These are phyloP conservation scores for Cryptosporidium sp. DNA, from an alignment of 169 alveolate species.

Conservation along the genomic window DNA sequence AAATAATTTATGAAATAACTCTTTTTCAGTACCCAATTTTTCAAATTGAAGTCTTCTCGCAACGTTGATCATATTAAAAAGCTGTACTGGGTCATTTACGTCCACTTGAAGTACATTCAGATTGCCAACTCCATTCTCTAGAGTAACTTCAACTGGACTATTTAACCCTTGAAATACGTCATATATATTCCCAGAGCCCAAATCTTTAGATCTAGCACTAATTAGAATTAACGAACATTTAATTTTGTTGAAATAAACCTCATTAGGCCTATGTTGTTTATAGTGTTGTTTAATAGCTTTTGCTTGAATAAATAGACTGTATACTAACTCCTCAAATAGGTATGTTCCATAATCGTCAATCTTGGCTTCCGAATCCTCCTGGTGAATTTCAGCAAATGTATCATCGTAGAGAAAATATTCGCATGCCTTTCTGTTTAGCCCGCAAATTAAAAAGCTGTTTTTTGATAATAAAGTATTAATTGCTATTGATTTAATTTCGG, in stretches of 20 bases:
- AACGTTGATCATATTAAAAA: constrained; percentile 37
- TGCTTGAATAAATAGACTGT: constrained; percentile 12
- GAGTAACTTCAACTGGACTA: neutral
- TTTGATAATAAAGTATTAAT: neutral
- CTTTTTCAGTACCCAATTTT: neutral
- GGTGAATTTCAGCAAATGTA: neutral
- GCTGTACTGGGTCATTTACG: constrained; percentile 31
- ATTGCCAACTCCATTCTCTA: neutral
- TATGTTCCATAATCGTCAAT: neutral
- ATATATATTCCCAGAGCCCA: constrained; percentile 12
- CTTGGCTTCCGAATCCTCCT: neutral
- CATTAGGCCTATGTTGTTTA: neutral
- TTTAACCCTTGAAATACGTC: constrained; percentile 61
- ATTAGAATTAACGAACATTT: constrained; percentile 42
- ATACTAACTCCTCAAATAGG: constrained; percentile 17
- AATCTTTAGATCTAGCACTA: neutral
- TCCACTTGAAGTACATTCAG: constrained; percentile 56
- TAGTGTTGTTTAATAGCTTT: neutral
- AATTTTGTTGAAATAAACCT: constrained; percentile 4
- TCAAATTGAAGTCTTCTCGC: constrained; percentile 71
- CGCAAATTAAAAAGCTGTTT: constrained; percentile 18
- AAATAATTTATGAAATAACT: constrained; percentile 20
- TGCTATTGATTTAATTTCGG: constrained; percentile 12
- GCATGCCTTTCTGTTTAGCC: neutral
- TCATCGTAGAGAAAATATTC: constrained; percentile 15